Percentiles rank a stretch among this genome's conserved stretches.
phyloP scores from a whole-genome alignment of 768 basidiomycete genomes.

The Gymnopilus dilepis region DNA sequence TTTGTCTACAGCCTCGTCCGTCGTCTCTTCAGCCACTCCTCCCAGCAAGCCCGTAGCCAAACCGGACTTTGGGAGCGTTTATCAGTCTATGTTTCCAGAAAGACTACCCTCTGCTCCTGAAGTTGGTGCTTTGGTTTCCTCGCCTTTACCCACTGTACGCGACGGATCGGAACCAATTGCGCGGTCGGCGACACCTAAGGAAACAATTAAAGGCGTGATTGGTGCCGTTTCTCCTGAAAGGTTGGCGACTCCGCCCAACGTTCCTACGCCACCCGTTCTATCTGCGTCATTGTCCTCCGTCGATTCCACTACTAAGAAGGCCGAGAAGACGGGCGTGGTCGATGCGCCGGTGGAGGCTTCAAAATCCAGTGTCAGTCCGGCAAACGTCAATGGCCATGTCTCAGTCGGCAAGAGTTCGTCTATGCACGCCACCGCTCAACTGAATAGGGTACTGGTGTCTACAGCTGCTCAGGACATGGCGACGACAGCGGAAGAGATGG shows the following conservation, averaged over 20 bases:
- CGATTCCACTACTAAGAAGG: background rate
- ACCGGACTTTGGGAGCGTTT: background rate
- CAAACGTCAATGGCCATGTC: background rate
- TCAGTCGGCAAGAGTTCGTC: background rate
- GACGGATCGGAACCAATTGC: too few relatives aligned
- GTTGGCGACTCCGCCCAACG: too few relatives aligned
- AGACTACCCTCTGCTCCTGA: too few relatives aligned
- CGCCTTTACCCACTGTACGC: too few relatives aligned
- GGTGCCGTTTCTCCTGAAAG: too few relatives aligned
- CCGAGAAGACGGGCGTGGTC: background rate
- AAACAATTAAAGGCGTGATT: too few relatives aligned
- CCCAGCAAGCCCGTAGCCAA: background rate
- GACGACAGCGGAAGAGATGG: background rate
- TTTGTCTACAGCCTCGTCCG: background rate
- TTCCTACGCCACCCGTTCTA: too few relatives aligned
- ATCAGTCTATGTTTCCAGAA: background rate
- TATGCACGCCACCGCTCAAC: background rate
- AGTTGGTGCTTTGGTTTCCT: too few relatives aligned
- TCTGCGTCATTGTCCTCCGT: too few relatives aligned
- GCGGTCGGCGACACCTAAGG: too few relatives aligned
- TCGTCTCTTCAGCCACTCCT: background rate
- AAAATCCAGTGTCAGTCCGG: background rate
- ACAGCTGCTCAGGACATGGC: background rate
- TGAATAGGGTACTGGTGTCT: background rate
- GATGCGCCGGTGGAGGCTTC: background rate